phyloP scores from a whole-genome alignment of 164 flowering plant species.

The Nelumbo lutea region DNA sequence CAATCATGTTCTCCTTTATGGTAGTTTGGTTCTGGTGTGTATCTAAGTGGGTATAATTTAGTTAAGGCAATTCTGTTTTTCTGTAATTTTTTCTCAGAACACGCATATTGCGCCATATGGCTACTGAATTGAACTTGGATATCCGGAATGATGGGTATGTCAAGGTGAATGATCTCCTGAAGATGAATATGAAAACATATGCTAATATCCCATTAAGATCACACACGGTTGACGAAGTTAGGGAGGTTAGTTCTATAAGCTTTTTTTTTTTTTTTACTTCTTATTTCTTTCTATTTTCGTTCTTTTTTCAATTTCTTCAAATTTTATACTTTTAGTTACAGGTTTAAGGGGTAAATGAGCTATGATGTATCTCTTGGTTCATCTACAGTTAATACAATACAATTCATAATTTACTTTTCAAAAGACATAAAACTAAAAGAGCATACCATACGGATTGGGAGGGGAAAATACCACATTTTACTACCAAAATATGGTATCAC shows the following conservation, averaged over 20 bases:
- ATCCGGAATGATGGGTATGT: slow-evolving; percentile 87
- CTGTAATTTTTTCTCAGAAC: slow-evolving; percentile 38
- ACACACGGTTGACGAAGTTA: slow-evolving; percentile 70
- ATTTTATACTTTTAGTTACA: too few relatives aligned
- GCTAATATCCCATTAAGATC: slow-evolving; percentile 62
- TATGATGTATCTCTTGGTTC: too few relatives aligned
- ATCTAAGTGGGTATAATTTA: not conserved
- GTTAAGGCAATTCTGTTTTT: not conserved
- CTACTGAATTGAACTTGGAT: slow-evolving; percentile 63
- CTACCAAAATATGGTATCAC: too few relatives aligned
- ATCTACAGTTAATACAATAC: too few relatives aligned
- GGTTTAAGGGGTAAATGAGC: too few relatives aligned
- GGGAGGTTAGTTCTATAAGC: slow-evolving; percentile 50
- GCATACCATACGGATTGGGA: too few relatives aligned
- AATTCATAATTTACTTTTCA: too few relatives aligned
- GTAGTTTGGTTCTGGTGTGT: not conserved
- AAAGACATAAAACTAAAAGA: too few relatives aligned
- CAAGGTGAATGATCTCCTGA: slow-evolving; percentile 61
- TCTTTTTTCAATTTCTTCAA: not conserved
- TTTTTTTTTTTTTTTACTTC: not conserved
- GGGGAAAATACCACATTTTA: too few relatives aligned
- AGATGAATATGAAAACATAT: slow-evolving; percentile 65
- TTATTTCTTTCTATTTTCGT: not conserved
- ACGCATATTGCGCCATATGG: slow-evolving; percentile 82
- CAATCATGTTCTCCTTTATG: not conserved